A percentile compares a stretch with the other conserved stretches of the same genome.
Evolutionary conservation across 169 alveolate species (phyloP).

Genomic region (Plasmodium gaboni): DNA sequence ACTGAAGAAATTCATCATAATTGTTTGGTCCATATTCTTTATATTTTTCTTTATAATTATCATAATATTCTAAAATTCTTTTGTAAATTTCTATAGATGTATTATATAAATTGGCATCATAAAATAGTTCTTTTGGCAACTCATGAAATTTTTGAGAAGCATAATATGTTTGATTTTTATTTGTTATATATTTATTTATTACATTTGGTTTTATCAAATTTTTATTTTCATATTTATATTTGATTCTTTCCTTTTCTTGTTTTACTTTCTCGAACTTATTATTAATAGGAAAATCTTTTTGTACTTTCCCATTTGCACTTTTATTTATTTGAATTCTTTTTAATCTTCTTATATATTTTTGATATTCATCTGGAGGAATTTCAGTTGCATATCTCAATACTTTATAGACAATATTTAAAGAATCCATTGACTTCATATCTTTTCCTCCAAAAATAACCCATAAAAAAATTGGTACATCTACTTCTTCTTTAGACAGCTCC

Average conservation of each 20-base stretch:
- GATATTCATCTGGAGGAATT: constrained; percentile 69
- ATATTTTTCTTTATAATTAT: constrained; percentile 6
- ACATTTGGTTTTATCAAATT: background rate
- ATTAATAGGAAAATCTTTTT: background rate
- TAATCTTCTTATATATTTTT: constrained; percentile 31
- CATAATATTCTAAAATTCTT: constrained; percentile 36
- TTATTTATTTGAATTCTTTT: constrained; percentile 43
- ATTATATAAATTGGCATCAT: constrained; percentile 22
- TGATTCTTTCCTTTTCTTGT: too few species aligned
- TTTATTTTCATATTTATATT: background rate
- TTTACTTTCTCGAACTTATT: background rate
- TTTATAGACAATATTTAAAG: constrained; percentile 54
- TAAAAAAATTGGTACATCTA: constrained; percentile 34
- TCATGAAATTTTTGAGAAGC: constrained; percentile 11
- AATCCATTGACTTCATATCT: constrained; percentile 74
- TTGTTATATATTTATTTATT: background rate
- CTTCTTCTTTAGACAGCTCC: constrained; percentile 7
- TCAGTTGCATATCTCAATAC: constrained; percentile 69
- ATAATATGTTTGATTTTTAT: background rate
- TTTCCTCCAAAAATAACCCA: constrained; percentile 76
- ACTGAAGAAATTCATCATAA: constrained; percentile 22
- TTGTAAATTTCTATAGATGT: constrained; percentile 41
- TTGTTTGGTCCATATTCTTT: constrained; percentile 39
- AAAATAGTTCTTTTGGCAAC: constrained; percentile 25
- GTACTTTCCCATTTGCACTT: background rate